phyloP scores from a whole-genome alignment of 163 green algal species.

The Prototheca wickerhamii region DNA sequence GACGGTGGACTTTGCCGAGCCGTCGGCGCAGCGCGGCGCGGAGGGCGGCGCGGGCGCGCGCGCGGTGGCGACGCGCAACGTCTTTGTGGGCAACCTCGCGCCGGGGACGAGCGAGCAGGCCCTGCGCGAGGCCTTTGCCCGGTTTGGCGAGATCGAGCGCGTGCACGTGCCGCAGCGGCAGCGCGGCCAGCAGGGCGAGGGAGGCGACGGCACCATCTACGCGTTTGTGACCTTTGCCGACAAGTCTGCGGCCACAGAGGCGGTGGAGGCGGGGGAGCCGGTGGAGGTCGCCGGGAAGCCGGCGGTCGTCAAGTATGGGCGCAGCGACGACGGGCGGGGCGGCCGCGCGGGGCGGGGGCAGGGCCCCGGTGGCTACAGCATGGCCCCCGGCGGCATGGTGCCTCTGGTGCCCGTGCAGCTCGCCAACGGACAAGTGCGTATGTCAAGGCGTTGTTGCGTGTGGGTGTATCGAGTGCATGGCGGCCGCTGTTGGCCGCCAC shows the following conservation, averaged over 20 bases:
- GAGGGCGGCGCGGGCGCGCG: not conserved
- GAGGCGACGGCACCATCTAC: conserved; percentile 57
- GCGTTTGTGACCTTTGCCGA: conserved; percentile 80
- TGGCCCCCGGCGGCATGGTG: conserved; percentile 24
- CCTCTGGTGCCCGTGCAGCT: conserved; percentile 62
- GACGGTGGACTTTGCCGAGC: conserved; percentile 71
- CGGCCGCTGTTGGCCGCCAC: not conserved
- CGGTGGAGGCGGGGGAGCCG: conserved; percentile 39
- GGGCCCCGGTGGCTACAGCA: conserved; percentile 16
- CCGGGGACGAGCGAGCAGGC: conserved; percentile 52
- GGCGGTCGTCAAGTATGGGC: conserved; percentile 31
- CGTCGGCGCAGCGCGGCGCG: conserved; percentile 33
- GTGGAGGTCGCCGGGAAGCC: conserved; percentile 38
- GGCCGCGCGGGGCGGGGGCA: conserved; percentile 9
- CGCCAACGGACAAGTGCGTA: conserved; percentile 49
- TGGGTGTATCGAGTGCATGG: not conserved
- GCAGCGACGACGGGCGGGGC: not conserved
- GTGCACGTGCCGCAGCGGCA: conserved; percentile 58
- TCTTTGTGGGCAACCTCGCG: conserved; percentile 80
- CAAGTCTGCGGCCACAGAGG: conserved; percentile 39
- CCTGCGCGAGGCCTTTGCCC: conserved; percentile 56
- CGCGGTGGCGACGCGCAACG: conserved; percentile 13
- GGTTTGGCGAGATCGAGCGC: conserved; percentile 60
- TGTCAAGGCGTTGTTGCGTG: not conserved
- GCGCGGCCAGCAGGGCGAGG: no score